Percentiles rank a stretch among this genome's conserved stretches.
Evolutionary conservation across 2,329 filamentous ascomycete species (phyloP).

Genomic region (Ophiostoma australiae): DNA sequence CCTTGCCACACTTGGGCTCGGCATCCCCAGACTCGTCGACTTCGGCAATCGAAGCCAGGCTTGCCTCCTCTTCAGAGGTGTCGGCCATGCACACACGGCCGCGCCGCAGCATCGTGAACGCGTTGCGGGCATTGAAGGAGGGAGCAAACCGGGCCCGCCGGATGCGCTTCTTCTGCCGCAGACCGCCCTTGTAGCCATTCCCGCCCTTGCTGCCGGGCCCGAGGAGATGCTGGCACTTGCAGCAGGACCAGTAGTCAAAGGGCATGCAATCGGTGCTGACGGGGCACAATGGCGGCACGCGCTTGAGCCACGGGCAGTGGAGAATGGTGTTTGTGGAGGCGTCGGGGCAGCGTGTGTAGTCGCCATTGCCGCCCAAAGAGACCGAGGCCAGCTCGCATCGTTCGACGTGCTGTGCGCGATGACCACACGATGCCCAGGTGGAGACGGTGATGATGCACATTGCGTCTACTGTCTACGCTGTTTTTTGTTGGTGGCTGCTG

Average conservation of each 20-base stretch:
- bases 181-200: neutral
- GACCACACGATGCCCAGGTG: neutral
- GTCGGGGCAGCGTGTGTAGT: neutral
- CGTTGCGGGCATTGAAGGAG: neutral
- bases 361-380: neutral
- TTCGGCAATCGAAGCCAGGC: neutral
- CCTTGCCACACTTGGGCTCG: neutral
- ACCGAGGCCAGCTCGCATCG: neutral
- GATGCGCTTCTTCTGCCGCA: neutral
- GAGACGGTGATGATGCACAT: neutral
- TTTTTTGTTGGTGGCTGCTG: neutral
- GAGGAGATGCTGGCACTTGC: neutral
- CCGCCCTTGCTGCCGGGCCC: neutral
- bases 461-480: neutral
- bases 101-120: neutral
- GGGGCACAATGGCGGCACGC: neutral
- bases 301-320: neutral
- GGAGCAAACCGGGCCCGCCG: neutral
- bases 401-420: neutral
- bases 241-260: neutral
- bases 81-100: neutral
- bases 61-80: neutral
- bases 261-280: neutral
- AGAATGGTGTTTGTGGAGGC: neutral
- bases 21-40: neutral